These are phyloP conservation scores for Prillingera fragicola DNA, from an alignment of 1,284 basidiomycete species.

Conservation along the genomic window DNA sequence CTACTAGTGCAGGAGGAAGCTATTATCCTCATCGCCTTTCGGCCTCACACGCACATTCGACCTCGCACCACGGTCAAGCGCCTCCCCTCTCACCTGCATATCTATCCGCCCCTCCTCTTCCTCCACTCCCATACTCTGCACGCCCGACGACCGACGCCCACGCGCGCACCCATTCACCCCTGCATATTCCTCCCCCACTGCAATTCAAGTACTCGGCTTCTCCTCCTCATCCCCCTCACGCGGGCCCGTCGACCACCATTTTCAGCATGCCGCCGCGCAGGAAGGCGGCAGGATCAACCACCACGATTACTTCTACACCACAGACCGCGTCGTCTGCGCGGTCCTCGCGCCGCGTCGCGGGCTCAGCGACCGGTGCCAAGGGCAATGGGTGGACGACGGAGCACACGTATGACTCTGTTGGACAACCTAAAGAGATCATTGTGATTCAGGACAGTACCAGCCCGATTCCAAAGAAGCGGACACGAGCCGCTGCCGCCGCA, in stretches of 20 bases:
- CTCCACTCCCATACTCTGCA: not conserved
- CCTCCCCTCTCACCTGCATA: constrained; percentile 11
- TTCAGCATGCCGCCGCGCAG: constrained; percentile 38
- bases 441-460: constrained; percentile 41
- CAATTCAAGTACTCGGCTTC: constrained; percentile 40
- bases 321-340: constrained; percentile 17
- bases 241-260: no score
- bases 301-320: constrained; percentile 17
- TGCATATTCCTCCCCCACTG: constrained; percentile 39
- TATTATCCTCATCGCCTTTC: not conserved
- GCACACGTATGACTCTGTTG: constrained; percentile 41
- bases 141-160: not conserved
- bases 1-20: constrained; percentile 1
- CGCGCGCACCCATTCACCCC: constrained; percentile 21
- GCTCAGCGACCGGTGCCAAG: constrained; percentile 8
- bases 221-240: constrained; percentile 25
- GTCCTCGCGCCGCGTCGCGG: constrained; percentile 10
- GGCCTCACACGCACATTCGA: constrained; percentile 6
- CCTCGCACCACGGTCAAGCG: constrained; percentile 4
- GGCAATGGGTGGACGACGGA: constrained; percentile 39
- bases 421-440: constrained; percentile 42
- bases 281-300: constrained; percentile 26
- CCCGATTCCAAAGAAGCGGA: constrained; percentile 37
- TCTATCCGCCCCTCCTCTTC: constrained; percentile 12
- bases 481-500: constrained; percentile 35